Percentiles rank a stretch among this genome's conserved stretches.
phyloP scores from a whole-genome alignment of 148 eudicot species.

The Vaccinium darrowii region DNA sequence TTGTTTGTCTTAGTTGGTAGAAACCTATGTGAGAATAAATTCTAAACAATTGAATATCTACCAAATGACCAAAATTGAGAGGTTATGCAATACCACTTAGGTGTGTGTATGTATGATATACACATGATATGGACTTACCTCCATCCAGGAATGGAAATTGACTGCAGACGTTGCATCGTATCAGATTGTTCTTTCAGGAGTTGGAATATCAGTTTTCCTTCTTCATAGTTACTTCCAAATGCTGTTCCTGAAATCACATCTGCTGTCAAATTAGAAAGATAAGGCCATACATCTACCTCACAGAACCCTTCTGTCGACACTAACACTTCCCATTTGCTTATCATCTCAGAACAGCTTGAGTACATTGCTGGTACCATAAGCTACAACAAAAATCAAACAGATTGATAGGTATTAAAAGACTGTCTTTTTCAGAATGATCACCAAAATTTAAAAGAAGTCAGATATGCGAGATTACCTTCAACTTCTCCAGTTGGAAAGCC shows the following conservation, averaged over 20 bases:
- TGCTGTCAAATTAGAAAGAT: conserved; percentile 21
- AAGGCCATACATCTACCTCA: conserved; percentile 37
- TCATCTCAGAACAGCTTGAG: conserved; percentile 28
- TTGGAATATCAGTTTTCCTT: conserved; percentile 25
- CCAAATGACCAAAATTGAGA: not conserved
- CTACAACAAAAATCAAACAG: conserved; percentile 2
- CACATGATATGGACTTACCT: conserved; percentile 22
- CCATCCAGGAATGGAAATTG: conserved; percentile 33
- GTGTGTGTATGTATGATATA: not conserved
- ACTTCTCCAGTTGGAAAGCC: conserved; percentile 30
- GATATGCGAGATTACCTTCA: conserved; percentile 25
- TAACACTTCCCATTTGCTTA: conserved; percentile 9
- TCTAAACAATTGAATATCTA: no score
- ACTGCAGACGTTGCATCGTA: conserved; percentile 15
- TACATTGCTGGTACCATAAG: conserved; percentile 35
- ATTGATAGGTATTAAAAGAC: no score
- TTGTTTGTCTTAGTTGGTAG: conserved; percentile 37
- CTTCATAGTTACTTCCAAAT: conserved; percentile 23
- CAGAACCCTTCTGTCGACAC: not conserved
- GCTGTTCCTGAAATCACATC: conserved; percentile 29
- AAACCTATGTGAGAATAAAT: conserved; percentile 13
- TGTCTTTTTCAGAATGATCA: no score
- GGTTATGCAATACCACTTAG: not conserved
- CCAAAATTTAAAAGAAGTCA: no score
- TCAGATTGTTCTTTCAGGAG: conserved; percentile 30